Conservation (phyloP, 176 grass and related monocot species). For the Oryza officinalis region DNA sequence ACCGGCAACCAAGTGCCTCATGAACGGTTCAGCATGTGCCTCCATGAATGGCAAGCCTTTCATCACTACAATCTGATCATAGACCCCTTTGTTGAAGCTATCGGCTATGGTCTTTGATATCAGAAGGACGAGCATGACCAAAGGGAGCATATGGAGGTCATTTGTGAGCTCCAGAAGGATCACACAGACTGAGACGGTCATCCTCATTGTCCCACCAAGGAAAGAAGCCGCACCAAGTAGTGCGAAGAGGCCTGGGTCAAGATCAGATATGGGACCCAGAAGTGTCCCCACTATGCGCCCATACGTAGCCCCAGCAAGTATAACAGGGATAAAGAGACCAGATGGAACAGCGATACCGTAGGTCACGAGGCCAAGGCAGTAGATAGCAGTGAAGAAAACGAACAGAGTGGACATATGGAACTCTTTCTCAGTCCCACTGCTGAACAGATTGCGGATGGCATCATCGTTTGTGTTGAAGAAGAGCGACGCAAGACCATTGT, state of each 20-base stretch:
- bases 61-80: constrained; percentile 89
- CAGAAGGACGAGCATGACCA: constrained; percentile 96
- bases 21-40: constrained; percentile 87
- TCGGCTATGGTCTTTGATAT: constrained; percentile 91
- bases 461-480: constrained; percentile 97
- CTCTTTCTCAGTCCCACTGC: constrained; percentile 66
- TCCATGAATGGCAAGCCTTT: constrained; percentile 97
- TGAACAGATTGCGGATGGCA: constrained; percentile 94
- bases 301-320: constrained; percentile 79
- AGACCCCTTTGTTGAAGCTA: constrained; percentile 86
- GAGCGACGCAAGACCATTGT: constrained; percentile 92
- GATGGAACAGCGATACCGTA: constrained; percentile 90
- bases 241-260: constrained; percentile 81
- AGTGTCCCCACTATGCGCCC: constrained; percentile 78
- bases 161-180: constrained; percentile 96
- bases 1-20: constrained; percentile 65
- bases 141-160: constrained; percentile 80
- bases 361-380: constrained; percentile 79
- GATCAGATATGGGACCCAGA: constrained; percentile 65
- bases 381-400: constrained; percentile 72
- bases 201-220: constrained; percentile 93
- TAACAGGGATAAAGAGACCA: constrained; percentile 93
- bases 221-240: constrained; percentile 87
- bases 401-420: constrained; percentile 76
- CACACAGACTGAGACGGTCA: constrained; percentile 90